A percentile compares a stretch with the other conserved stretches of the same genome.
phyloP scores from a whole-genome alignment of 371 early-diverging fungal genomes.

The Aphelidium insulamus region DNA sequence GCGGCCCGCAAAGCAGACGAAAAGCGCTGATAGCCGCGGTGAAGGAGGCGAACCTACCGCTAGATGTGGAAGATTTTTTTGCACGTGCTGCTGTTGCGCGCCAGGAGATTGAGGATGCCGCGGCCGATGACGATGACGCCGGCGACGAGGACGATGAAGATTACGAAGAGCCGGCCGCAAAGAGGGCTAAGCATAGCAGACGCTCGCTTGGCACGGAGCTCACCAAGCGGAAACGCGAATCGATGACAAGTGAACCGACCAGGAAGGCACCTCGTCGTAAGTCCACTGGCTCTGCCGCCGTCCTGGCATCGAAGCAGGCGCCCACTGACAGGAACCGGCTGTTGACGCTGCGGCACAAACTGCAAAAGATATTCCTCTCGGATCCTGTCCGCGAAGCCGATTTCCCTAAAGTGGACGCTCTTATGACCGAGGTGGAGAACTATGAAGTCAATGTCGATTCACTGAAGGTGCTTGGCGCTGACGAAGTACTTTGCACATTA shows the following conservation, averaged over 20 bases:
- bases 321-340: slow-evolving; percentile 6
- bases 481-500: neutral
- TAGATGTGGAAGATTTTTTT: slow-evolving; percentile 7
- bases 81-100: slow-evolving; percentile 3
- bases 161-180: slow-evolving; percentile 1
- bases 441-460: slow-evolving; percentile 16
- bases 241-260: neutral
- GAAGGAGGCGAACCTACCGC: slow-evolving; percentile 14
- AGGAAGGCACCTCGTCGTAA: slow-evolving; percentile 4
- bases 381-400: slow-evolving; percentile 9
- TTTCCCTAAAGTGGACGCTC: slow-evolving; percentile 8
- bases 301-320: slow-evolving; percentile 4
- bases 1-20: slow-evolving; percentile 14
- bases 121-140: neutral
- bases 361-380: slow-evolving; percentile 12
- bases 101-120: neutral
- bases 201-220: slow-evolving; percentile 4
- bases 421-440: slow-evolving; percentile 13
- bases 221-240: slow-evolving; percentile 3
- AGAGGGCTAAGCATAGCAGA: slow-evolving; percentile 7
- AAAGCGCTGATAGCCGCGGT: slow-evolving; percentile 15
- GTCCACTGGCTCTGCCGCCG: slow-evolving; percentile 4
- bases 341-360: slow-evolving; percentile 12
- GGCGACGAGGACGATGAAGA: slow-evolving; percentile 3
- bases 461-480: slow-evolving; percentile 4